Conservation (phyloP, 73 alveolate species). For the Tetrahymena borealis region DNA sequence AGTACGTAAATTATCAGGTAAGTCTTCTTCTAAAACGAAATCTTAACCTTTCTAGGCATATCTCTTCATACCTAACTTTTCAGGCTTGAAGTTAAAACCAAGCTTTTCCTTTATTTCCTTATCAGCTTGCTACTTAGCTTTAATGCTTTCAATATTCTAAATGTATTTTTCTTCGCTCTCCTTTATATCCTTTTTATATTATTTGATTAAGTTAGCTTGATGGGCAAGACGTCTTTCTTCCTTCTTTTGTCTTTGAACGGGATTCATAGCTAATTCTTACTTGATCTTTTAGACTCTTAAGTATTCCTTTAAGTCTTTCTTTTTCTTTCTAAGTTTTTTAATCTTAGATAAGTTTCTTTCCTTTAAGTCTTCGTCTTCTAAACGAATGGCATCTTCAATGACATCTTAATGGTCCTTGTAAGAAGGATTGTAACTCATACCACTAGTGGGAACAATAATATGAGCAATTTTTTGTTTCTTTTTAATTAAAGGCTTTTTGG, state of each 20-base stretch:
- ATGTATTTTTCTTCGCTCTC: not conserved
- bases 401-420: not conserved
- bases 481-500: not conserved
- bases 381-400: not conserved
- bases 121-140: not conserved
- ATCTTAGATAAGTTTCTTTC: not conserved
- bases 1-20: not conserved
- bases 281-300: not conserved
- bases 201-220: not conserved
- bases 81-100: not conserved
- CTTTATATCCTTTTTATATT: not conserved
- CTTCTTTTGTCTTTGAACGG: not conserved
- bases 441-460: not conserved
- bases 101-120: not conserved
- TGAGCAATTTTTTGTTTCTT: not conserved
- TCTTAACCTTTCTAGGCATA: not conserved
- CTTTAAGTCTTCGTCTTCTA: not conserved
- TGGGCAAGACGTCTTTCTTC: constrained; percentile 5
- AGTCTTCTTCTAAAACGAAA: not conserved
- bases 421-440: not conserved
- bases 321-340: not conserved
- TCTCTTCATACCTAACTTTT: not conserved
- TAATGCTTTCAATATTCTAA: not conserved
- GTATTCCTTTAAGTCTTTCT: not conserved
- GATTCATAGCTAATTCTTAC: not conserved